Conservation (phyloP, 345 rosid genomes). For the Populus pruinosa region DNA sequence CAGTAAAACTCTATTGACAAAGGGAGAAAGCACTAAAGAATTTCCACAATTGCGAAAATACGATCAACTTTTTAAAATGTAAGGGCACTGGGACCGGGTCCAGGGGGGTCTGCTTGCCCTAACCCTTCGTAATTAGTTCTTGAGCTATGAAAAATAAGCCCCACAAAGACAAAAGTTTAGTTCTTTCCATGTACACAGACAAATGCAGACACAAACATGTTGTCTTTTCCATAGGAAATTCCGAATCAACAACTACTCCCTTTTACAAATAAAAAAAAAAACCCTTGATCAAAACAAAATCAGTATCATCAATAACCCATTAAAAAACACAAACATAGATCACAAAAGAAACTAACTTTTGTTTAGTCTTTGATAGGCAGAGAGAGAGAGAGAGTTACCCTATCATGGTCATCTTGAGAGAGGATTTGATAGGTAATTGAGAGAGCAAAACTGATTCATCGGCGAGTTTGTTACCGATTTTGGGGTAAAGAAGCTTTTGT, state of each 20-base stretch:
- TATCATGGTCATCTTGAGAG: constrained; percentile 95
- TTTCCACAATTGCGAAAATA: neutral
- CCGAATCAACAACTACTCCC: neutral
- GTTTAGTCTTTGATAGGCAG: neutral
- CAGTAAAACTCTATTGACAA: neutral
- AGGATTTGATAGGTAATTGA: constrained; percentile 69
- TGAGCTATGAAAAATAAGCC: neutral
- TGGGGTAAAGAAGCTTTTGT: constrained; percentile 95
- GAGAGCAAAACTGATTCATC: constrained; percentile 73
- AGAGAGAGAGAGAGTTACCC: constrained; percentile 43
- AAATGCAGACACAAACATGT: neutral
- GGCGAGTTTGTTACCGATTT: constrained; percentile 77
- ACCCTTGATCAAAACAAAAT: neutral
- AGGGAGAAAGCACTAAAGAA: neutral
- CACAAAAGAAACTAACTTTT: neutral
- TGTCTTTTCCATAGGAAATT: neutral
- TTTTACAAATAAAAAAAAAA: neutral
- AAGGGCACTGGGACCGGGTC: neutral
- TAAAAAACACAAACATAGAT: neutral
- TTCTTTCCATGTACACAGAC: neutral
- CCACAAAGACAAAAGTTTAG: neutral
- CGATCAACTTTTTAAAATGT: neutral
- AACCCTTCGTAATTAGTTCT: neutral
- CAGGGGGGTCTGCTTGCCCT: neutral
- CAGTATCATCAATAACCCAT: neutral